phyloP scores from a whole-genome alignment of 805 yeast species.

The Yarrowia deformans region DNA sequence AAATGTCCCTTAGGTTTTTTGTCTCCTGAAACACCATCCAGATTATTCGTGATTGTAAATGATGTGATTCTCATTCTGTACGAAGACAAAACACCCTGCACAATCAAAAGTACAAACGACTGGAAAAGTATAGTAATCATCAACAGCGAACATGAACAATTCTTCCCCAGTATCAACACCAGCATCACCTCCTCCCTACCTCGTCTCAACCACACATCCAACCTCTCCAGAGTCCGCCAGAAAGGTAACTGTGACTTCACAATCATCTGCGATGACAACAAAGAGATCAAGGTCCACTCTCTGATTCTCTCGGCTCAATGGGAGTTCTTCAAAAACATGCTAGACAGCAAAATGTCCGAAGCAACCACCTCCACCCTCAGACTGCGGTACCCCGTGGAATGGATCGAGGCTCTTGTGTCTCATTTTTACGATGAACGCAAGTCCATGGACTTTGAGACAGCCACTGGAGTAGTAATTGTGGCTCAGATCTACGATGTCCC shows the following conservation, averaged over 20 bases:
- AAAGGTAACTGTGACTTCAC: not conserved
- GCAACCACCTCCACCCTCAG: not conserved
- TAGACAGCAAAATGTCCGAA: conserved; percentile 1
- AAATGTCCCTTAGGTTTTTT: no score
- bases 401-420: not conserved
- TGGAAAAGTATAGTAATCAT: no score
- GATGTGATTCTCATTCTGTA: no score
- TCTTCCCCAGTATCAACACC: no score
- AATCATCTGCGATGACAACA: not conserved
- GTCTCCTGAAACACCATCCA: no score
- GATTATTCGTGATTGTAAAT: no score
- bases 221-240: not conserved
- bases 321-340: not conserved
- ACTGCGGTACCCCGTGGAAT: not conserved
- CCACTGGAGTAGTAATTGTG: not conserved
- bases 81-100: no score
- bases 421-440: not conserved
- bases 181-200: not conserved
- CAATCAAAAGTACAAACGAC: no score
- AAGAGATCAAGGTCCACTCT: not conserved
- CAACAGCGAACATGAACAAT: no score
- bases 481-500: conserved; percentile 12
- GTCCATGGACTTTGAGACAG: not conserved
- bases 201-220: not conserved
- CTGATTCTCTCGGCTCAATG: not conserved